These are phyloP conservation scores for Tolypocladium sp. DNA, from an alignment of 2,329 filamentous ascomycete species.

Conservation along the genomic window DNA sequence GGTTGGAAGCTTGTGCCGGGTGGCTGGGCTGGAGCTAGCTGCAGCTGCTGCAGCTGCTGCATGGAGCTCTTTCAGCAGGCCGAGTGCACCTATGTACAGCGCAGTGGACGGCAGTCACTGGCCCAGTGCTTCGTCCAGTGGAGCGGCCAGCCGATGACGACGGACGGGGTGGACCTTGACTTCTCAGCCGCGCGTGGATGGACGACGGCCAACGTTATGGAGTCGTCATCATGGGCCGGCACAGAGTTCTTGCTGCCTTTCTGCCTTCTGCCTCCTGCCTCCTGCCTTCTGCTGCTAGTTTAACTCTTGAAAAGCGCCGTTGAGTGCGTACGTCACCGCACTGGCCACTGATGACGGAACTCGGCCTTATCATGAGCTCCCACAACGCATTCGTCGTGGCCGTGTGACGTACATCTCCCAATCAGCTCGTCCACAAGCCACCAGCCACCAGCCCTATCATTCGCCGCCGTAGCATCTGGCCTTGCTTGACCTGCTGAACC, in stretches of 20 bases:
- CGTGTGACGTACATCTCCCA: background rate
- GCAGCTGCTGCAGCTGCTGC: background rate
- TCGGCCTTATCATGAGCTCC: background rate
- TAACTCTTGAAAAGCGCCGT: background rate
- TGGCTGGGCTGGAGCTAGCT: background rate
- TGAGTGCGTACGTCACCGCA: background rate
- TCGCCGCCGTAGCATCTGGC: background rate
- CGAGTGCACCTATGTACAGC: too few relatives aligned
- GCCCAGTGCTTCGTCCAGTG: background rate
- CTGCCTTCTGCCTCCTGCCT: background rate
- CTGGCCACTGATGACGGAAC: too few relatives aligned
- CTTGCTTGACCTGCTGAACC: background rate
- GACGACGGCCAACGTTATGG: background rate
- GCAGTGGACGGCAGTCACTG: too few relatives aligned
- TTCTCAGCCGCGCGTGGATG: background rate
- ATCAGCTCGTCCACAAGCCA: background rate
- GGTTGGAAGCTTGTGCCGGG: background rate
- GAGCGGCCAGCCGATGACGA: background rate
- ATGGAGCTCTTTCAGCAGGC: background rate
- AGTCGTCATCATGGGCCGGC: background rate
- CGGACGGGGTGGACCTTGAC: background rate
- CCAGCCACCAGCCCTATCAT: too few relatives aligned
- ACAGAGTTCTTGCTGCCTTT: background rate
- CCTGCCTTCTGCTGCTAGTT: too few relatives aligned
- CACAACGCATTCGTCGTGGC: background rate